Evolutionary conservation across 1,284 basidiomycete species (phyloP).

Genomic region (Ganoderma sinense): DNA sequence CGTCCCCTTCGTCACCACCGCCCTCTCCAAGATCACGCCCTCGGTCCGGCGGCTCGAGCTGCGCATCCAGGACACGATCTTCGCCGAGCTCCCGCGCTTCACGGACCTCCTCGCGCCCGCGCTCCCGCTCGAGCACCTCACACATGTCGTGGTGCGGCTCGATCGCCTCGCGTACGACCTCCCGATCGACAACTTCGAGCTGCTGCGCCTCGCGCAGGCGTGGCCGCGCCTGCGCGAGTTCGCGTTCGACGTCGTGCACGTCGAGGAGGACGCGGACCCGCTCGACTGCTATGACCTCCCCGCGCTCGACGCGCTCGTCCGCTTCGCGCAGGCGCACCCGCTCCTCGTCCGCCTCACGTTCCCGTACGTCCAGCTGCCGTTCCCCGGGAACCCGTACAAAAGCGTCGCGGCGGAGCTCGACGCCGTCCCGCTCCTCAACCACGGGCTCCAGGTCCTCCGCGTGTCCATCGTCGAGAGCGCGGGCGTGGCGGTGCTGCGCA

Average conservation of each 20-base stretch:
- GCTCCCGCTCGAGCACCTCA: conserved; percentile 5
- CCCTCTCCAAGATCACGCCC: neutral
- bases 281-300: neutral
- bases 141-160: conserved; percentile 8
- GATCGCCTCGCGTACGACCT: neutral
- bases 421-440: neutral
- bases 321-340: conserved; percentile 16
- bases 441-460: conserved; percentile 10
- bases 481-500: neutral
- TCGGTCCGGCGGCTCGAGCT: conserved; percentile 6
- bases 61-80: neutral
- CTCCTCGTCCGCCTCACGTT: conserved; percentile 12
- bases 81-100: neutral
- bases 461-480: conserved; percentile 4
- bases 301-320: conserved; percentile 3
- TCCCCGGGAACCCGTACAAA: neutral
- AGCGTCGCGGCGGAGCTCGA: neutral
- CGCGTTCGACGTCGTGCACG: conserved; percentile 6
- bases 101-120: neutral
- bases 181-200: conserved; percentile 2
- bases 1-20: neutral
- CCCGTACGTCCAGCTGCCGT: conserved; percentile 11
- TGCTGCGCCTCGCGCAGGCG: conserved; percentile 1
- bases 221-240: conserved; percentile 18
- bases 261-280: neutral